Evolutionary conservation across 352 stramenopile species (phyloP), one percentile per base, ranked within the genome.

Genomic region (Phytopythium delawarense): DNA sequence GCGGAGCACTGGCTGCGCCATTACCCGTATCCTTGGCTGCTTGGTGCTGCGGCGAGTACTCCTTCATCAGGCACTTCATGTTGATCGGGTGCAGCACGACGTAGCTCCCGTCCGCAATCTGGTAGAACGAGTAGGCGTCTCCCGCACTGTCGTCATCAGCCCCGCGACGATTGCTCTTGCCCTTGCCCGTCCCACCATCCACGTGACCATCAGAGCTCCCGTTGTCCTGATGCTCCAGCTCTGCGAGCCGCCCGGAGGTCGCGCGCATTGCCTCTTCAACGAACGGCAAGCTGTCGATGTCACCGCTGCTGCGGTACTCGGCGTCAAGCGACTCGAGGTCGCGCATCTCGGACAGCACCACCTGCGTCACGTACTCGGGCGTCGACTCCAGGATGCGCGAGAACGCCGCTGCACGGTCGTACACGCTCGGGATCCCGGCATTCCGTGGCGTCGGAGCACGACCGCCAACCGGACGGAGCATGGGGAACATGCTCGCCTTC

Each of bases 11-110:
- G 2, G 11, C 0, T 12, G 13, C 34, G 18, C 35, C 2, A 35
- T 21, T 35, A 20, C 28, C 53, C 13, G 40, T 44, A 2, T 62
- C 57, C 4, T 44, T 53, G 15, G 58, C 56, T 9, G 52, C 23
- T 37, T 76, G 65, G n/a, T 72, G 66, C 44, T 85, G 63, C 1
- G 68, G 65, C 4, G 75, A 71, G 48, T 78, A 90, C 54, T 97
- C 89, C 46, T 87, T 91, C 34, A 92, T 61, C 52, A 97, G 60
- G 59, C 87, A 95, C 53, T 93, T 90, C 87, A 97, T 93, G 60
- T 91, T 96, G 30, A 97, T 71, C 18, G 89, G 84, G 60, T 97
- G 89, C 15, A 97, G 69, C 59, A 96, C 78, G n/a, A 93, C 89
- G 53, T 92, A 92, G 56, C 88, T 91, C 9, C 89, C 89, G 59